Base-by-base conservation (phyloP, 257 asterid species). In the Nyctanthes arbortristis region DNA sequence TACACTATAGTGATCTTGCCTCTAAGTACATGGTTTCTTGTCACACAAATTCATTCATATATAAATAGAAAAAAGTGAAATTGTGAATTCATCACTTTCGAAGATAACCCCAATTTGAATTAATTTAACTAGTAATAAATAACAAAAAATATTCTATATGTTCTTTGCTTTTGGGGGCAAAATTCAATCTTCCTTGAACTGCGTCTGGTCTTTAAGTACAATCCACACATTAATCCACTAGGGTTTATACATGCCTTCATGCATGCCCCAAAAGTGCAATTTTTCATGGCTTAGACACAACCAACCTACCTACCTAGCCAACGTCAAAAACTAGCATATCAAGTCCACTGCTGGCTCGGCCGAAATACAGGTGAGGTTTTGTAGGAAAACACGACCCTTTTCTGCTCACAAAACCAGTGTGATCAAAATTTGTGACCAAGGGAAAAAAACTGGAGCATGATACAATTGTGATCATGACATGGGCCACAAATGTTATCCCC, bases 191-290 rank as follows among this genome's bases (percentile, higher is more conserved):
- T 33, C 34, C 47, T 20, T 59, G 27, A 67, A 47, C 67, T 64
- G 30, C 49, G 73, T 49, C 63, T 34, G 71, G 43, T 65, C 70
- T 76, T 76, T 65, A 45, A n/a, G 56, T 45, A 45, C 16, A 45
- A 45, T 9, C 25, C 56, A 45, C 54, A 43, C 54, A 43, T 43
- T 43, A 3, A 43, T 3, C 24, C 54, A 43, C 22, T 3, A 13
- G 54, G 54, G 58, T 68, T 56, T n/a, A 11, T 35, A 22, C 34
- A 31, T 10, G 18, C 24, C 5, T 49, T 36, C 54, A 56, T 68
- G 65, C 66, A 35, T 67, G 72, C 37, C 43, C 70, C 40, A 45
- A 16, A 66, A 10, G 5, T 45, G 27, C 54, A n/a, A n/a, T 25
- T 16, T 43, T 20, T 16, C 6, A 45, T 18, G 5, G 56, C 16